Evolutionary conservation across 306 rosid species (phyloP).

Genomic region (Alnus glutinosa): DNA sequence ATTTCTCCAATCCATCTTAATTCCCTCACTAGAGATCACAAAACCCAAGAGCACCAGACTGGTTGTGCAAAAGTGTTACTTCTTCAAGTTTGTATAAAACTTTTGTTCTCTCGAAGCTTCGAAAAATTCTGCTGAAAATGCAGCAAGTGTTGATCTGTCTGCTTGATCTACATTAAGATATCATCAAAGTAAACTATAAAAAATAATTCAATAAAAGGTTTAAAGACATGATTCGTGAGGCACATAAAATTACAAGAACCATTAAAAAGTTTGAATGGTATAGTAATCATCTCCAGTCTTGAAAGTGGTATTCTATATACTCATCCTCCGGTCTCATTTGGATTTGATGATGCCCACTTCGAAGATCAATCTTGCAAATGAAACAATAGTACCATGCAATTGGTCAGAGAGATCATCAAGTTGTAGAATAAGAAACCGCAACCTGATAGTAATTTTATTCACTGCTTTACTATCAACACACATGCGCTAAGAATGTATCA

Average conservation of each 20-base stretch:
- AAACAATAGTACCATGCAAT: neutral
- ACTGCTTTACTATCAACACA: neutral
- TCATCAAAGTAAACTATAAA: neutral
- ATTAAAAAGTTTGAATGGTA: neutral
- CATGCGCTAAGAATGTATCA: too few species aligned
- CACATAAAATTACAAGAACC: neutral
- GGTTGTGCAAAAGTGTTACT: neutral
- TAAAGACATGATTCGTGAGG: neutral
- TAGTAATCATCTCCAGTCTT: neutral
- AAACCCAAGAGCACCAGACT: neutral
- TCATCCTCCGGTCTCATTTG: neutral
- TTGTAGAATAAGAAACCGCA: neutral
- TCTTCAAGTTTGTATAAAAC: slow-evolving; percentile 1
- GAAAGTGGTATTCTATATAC: neutral
- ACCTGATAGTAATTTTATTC: neutral
- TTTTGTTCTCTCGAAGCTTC: neutral
- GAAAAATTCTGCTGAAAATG: too few species aligned
- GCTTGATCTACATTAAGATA: neutral
- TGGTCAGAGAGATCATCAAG: neutral
- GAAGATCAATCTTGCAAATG: neutral
- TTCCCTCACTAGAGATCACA: neutral
- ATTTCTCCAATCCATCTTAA: neutral
- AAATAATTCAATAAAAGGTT: too few species aligned
- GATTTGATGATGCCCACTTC: neutral
- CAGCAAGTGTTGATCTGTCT: too few species aligned